Evolutionary conservation across 2,329 filamentous ascomycete genomes (phyloP), one percentile per base, ranked within the genome.

Genomic region (Hypoxylon sp.): DNA sequence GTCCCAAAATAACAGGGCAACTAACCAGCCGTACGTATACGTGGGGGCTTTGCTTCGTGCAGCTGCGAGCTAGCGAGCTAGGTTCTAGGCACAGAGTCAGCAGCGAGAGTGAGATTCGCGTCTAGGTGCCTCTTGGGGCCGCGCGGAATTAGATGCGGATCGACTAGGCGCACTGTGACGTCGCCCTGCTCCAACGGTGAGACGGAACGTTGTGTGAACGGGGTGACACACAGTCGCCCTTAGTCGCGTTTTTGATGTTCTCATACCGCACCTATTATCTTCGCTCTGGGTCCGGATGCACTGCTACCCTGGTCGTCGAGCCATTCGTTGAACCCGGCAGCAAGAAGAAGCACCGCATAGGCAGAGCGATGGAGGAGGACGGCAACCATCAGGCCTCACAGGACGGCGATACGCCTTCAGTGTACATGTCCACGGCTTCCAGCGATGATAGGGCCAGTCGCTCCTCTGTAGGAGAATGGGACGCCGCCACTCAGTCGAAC

Each of bases 351-450:
- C 54, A 47, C 6, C 54, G 24, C 17, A 56, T 39, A 42, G 51
- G 53, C 32, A 29, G 55, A 57, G 57, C 58, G 42, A 71, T 68
- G 68, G 64, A 62, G 61, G 70, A 67, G 52, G 68, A 68, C 55
- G 56, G 62, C 47, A 53, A 50, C 58, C 55, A 62, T 62, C 66
- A 63, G 47, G 48, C 58, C 58, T 72, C 70, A 15, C 35, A 11
- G 10, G 63, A 69, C n/a, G 62, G 67, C 37, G 68, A 68, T 24
- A 54, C 37, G 6, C 48, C 44, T 7, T 71, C 68, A 8, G 61
- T 55, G 51, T 65, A 69, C 39, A 42, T 57, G 48, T 67, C 69
- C 19, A 46, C 35, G 37, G 15, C 35, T 56, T 65, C 67, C 1
- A 51, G 61, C 60, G 60, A 66, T 58, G 59, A 56, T 24, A 61